Conservation (phyloP, 441 rosid genomes). For the Corymbia calophylla region DNA sequence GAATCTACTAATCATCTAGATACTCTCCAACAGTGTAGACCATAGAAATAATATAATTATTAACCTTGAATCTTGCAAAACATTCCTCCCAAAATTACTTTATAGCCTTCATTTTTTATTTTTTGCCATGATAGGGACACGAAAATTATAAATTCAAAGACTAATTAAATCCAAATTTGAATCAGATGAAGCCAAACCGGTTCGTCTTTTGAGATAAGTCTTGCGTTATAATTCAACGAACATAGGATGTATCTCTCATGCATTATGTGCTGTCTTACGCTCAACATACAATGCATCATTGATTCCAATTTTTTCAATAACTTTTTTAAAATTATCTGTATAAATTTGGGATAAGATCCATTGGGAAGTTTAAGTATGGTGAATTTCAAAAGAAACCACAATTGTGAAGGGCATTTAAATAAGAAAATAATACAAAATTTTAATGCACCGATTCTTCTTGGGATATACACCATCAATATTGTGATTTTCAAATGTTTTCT, state of each 20-base stretch:
- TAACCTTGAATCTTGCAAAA: neutral
- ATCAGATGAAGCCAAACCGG: neutral
- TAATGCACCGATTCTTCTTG: fast-evolving
- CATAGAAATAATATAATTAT: neutral
- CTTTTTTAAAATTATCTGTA: too few relatives aligned
- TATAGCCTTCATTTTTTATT: neutral
- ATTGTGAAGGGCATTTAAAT: neutral
- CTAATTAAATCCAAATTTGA: neutral
- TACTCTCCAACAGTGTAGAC: neutral
- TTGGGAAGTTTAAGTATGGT: neutral
- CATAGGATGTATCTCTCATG: neutral
- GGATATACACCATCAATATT: neutral
- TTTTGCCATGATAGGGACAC: neutral
- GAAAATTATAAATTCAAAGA: neutral
- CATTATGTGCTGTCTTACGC: neutral
- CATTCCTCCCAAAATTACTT: neutral
- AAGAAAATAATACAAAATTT: neutral
- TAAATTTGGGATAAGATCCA: neutral
- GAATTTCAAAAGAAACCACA: neutral
- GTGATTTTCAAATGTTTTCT: neutral
- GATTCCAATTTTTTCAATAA: neutral
- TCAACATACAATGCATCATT: neutral
- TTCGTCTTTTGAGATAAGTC: neutral
- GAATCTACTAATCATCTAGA: neutral
- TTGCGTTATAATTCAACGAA: neutral